Evolutionary conservation across 2,329 filamentous ascomycete genomes (phyloP), one percentile per base, ranked within the genome.

Genomic region (Gnomoniopsis sp.): DNA sequence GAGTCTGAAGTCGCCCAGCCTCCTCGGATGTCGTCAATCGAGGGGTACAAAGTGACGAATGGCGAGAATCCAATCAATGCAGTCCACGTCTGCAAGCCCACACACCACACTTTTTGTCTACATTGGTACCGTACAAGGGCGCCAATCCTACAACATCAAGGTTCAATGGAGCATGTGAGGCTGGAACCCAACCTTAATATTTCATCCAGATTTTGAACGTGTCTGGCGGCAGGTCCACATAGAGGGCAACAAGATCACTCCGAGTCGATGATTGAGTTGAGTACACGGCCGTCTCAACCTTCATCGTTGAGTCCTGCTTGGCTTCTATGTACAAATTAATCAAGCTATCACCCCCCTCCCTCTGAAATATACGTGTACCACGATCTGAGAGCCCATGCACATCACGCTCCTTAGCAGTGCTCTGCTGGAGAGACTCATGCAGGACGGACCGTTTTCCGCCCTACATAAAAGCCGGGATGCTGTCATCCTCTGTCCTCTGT

Each of bases 401-500:
- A 59, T 53, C 53, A 47, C 44, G n/a, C n/a, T n/a, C n/a, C n/a
- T n/a, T n/a, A n/a, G n/a, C n/a, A n/a, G n/a, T 61, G 43, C 68
- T 69, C 69, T 65, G 70, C 62, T 64, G 58, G 58, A 57, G 55
- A 64, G 60, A 67, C 69, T 67, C 68, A 71, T 68, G 69, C 61
- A 70, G 53, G 61, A 61, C 71, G 71, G 70, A 71, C 70, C 70
- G 69, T 70, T 71, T 71, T 71, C 69, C 69, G 70, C 70, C 67
- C 67, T 68, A 69, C 66, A 69, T 69, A 67, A 58, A 48, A 43
- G 46, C 55, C 33, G 22, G 55, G 47, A 30, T 51, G 54, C 56
- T 50, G 26, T 34, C 46, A 48, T 48, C 46, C 55, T 50, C 53
- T 53, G 44, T 59, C 41, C 55, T 50, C 53, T 53, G 44, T 59